A percentile compares a stretch with the other conserved stretches of the same genome.
Evolutionary conservation across 306 rosid genomes (phyloP).

Genomic region (Sesbania bispinosa): DNA sequence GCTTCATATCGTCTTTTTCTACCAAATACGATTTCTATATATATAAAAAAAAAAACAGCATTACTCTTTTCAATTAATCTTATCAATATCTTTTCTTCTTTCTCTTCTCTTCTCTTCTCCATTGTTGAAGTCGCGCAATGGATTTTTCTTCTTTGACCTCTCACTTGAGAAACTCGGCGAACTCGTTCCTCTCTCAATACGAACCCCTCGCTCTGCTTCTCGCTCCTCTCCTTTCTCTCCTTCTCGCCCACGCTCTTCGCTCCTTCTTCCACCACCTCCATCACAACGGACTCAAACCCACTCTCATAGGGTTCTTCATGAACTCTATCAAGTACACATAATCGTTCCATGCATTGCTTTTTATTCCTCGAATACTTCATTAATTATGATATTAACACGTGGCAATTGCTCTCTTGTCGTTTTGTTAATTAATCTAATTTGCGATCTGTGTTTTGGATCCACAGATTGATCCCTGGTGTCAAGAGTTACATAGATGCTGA

Average conservation of each 20-base stretch:
- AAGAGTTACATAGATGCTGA: slow-evolving; percentile 38
- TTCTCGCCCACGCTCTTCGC: slow-evolving; percentile 22
- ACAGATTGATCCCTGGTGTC: slow-evolving; percentile 47
- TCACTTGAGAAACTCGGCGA: slow-evolving; percentile 29
- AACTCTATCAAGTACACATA: slow-evolving; percentile 30
- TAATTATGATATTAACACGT: too few relatives aligned
- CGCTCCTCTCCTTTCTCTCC: slow-evolving; percentile 32
- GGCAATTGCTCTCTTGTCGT: neutral
- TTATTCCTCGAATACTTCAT: too few relatives aligned
- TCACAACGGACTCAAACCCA: slow-evolving; percentile 34
- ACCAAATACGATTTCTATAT: too few relatives aligned
- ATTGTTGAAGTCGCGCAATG: slow-evolving; percentile 11
- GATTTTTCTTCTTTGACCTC: slow-evolving; percentile 17
- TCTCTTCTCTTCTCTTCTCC: neutral
- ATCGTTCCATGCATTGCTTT: neutral
- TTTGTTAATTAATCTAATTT: neutral
- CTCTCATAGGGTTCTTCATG: slow-evolving; percentile 38
- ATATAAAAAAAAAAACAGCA: too few relatives aligned
- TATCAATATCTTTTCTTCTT: neutral
- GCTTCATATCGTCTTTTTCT: too few relatives aligned
- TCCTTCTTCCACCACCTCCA: slow-evolving; percentile 19
- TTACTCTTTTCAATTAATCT: too few relatives aligned
- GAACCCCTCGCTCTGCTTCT: slow-evolving; percentile 38
- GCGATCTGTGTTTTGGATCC: slow-evolving; percentile 11
- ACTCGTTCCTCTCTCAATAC: slow-evolving; percentile 36